Evolutionary conservation across 2,329 filamentous ascomycete species (phyloP), one percentile per base, ranked within the genome.

Genomic region (Emydomyces testavorans): DNA sequence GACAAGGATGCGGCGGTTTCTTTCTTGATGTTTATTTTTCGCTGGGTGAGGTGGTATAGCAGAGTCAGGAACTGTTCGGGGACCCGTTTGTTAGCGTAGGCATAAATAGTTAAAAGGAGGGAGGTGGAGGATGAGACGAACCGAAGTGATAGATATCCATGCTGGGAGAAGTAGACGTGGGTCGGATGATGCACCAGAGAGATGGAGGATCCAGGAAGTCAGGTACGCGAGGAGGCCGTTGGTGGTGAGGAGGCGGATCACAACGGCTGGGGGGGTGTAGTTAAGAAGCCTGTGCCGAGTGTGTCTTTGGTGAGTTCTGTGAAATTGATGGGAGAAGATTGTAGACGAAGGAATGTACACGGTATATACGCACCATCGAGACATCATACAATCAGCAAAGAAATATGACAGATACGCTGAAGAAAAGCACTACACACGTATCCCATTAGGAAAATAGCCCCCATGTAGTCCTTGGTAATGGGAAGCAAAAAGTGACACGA

Each of bases 321-420:
- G 23, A 6, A 26, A 50, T 26, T 20, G 13, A 18, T 10, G 39
- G 26, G 8, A 31, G 29, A 34, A n/a, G n/a, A n/a, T n/a, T n/a
- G n/a, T n/a, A n/a, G n/a, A n/a, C n/a, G n/a, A n/a, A n/a, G 24
- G 26, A 40, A 49, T 24, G 38, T 46, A 32, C 29, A 15, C 42
- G 49, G 40, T 34, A 32, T 31, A 28, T 38, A 66, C 73, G 37
- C 60, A 85, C 82, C 84, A 89, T 66, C 85, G 73, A 52, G 83
- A 87, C 83, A 89, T 88, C 58, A 89, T 76, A 65, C 83, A 86
- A 66, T 89, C 84, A 49, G 83, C 85, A 62, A 89, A 89, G 69
- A 86, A 85, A 65, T 86, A 89, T 43, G 82, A 83, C 51, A 88
- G 74, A 64, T 87, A 86, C 46, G 81, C 84, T 16, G 82, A 85